Evolutionary conservation across 2,329 filamentous ascomycete species (phyloP), one percentile per base, ranked within the genome.

Genomic region (Plectosphaerella plurivora): DNA sequence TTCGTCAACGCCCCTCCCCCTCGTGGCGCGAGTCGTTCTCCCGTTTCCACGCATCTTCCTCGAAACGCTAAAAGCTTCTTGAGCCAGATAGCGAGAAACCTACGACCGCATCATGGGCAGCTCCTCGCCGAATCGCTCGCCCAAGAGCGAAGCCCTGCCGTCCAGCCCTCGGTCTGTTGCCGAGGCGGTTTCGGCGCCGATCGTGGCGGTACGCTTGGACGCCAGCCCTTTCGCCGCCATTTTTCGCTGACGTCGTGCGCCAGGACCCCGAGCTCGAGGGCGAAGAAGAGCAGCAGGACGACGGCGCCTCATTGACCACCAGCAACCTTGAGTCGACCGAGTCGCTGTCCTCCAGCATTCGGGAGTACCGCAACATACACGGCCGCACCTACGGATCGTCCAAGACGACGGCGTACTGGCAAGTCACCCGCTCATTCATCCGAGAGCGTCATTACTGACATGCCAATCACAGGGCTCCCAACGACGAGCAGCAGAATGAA

Each of bases 301-400:
- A 39, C 9, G 37, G 14, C 14, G 16, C 16, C 37, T 39, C 37
- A 18, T 15, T 47, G 22, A 16, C 12, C 24, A 16, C 12, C 24
- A 25, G 28, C 24, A 28, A 11, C 9, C 7, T 47, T 25, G 24
- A 47, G 45, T 68, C 65, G 3, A 68, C 65, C 1, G 59, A 61
- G 3, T 69, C 67, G 14, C 56, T 70, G 7, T 59, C 62, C 4
- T 63, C 64, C 9, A 68, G 64, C 52, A 64, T 69, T 33, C 60
- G 63, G 20, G 59, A 67, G 35, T 68, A 68, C 49, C 64, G 66
- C 44, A 59, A 52, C n/a, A 55, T 69, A n/a, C 62, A 68, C 41
- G 63, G 63, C 8, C 64, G 65, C 14, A 65, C 64, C 1, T 68
- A 61, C 33, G 64, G 67, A 35, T 58, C 58, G 46, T 63, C 57